phyloP scores from a whole-genome alignment of 768 basidiomycete species.

The Leccinum sublutescens region DNA sequence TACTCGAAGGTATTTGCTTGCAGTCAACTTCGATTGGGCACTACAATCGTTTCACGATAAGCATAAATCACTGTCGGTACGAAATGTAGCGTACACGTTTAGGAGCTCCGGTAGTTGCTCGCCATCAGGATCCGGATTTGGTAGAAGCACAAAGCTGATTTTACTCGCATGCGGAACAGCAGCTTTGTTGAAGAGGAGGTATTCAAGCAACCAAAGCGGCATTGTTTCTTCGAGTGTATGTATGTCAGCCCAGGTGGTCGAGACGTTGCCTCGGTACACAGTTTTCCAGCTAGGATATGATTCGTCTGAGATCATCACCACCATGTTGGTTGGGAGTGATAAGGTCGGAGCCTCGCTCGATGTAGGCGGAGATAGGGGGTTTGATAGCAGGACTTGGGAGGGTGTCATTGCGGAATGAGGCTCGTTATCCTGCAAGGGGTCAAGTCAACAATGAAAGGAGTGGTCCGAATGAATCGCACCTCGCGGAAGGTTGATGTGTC shows the following conservation, averaged over 20 bases:
- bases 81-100: slow-evolving; percentile 63
- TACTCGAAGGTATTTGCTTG: slow-evolving; percentile 80
- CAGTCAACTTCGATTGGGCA: slow-evolving; percentile 82
- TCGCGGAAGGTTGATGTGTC: slow-evolving; percentile 20
- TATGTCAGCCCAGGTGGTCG: slow-evolving; percentile 52
- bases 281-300: slow-evolving; percentile 69
- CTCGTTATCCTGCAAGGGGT: slow-evolving; percentile 24
- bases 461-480: slow-evolving; percentile 21
- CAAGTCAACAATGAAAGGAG: background rate
- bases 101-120: slow-evolving; percentile 77
- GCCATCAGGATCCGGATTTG: slow-evolving; percentile 50
- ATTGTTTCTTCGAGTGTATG: slow-evolving; percentile 67
- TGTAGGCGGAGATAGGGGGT: slow-evolving; percentile 61
- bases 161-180: slow-evolving; percentile 59
- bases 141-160: slow-evolving; percentile 83
- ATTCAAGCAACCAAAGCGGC: slow-evolving; percentile 90
- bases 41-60: slow-evolving; percentile 32
- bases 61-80: background rate
- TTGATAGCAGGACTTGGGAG: slow-evolving; percentile 52
- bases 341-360: slow-evolving; percentile 72
- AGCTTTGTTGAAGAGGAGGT: slow-evolving; percentile 67
- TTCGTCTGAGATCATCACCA: slow-evolving; percentile 82
- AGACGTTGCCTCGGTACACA: slow-evolving; percentile 72
- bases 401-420: slow-evolving; percentile 44
- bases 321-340: slow-evolving; percentile 54